A percentile compares a stretch with the other conserved stretches of the same genome.
Conservation (phyloP, 73 alveolate species). For the Symbiodinium pilosum region DNA sequence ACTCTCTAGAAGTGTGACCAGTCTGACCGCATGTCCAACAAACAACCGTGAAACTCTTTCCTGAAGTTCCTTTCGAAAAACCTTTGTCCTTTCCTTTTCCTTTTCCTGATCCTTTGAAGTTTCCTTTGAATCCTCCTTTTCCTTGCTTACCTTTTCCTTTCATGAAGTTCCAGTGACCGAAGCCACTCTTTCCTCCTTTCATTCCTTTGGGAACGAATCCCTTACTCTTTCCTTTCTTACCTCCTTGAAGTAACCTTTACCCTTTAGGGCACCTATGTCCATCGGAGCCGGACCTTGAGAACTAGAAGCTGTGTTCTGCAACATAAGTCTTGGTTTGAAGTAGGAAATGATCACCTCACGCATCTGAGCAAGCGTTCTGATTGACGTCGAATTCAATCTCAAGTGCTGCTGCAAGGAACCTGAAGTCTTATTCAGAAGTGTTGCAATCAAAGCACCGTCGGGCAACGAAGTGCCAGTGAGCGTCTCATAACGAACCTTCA, state of each 20-base stretch:
- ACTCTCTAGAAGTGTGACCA: slow-evolving; percentile 18
- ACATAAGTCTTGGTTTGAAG: slow-evolving; percentile 21
- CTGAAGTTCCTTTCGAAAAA: neutral
- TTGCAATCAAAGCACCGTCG: no score
- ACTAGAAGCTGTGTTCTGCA: neutral
- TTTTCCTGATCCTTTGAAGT: no score
- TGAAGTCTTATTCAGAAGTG: no score
- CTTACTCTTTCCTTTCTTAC: neutral
- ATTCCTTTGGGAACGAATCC: neutral
- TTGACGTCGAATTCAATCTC: neutral
- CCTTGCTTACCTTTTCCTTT: no score
- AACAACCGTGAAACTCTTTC: neutral
- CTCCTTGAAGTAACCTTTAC: neutral
- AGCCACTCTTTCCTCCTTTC: neutral
- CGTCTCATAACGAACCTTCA: no score
- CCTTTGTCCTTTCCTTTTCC: neutral
- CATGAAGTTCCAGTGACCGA: no score
- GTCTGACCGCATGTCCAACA: slow-evolving; percentile 13
- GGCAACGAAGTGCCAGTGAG: no score
- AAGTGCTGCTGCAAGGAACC: slow-evolving; percentile 5
- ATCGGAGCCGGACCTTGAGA: neutral
- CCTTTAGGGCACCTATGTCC: slow-evolving; percentile 27
- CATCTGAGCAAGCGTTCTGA: neutral
- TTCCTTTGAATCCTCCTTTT: no score
- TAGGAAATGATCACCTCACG: neutral